These are phyloP conservation scores for Russula griseocarnosa DNA, from an alignment of 768 basidiomycete species.

Conservation along the genomic window DNA sequence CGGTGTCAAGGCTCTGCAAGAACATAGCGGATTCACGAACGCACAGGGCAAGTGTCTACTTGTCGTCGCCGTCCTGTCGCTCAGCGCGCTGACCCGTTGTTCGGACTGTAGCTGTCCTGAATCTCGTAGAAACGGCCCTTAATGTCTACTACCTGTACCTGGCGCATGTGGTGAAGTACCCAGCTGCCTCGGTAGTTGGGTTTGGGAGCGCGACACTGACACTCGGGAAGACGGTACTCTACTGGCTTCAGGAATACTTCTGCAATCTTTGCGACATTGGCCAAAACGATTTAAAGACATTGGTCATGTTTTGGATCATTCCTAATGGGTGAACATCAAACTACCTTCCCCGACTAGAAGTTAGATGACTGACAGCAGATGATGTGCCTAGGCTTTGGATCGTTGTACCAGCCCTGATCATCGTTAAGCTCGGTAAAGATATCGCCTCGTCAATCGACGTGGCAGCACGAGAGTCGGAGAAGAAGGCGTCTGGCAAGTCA, in stretches of 20 bases:
- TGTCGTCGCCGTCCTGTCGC: not conserved
- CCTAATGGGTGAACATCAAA: slow-evolving; percentile 65
- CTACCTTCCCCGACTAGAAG: not conserved
- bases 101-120: slow-evolving; percentile 59
- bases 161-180: slow-evolving; percentile 56
- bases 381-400: slow-evolving; percentile 62
- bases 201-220: slow-evolving; percentile 75
- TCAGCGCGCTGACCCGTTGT: not conserved
- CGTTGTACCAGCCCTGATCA: slow-evolving; percentile 60
- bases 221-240: slow-evolving; percentile 79
- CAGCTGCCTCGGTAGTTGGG: slow-evolving; percentile 69
- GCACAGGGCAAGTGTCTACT: slow-evolving; percentile 55
- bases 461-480: slow-evolving; percentile 32
- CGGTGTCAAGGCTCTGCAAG: slow-evolving; percentile 59
- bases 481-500: slow-evolving; percentile 36
- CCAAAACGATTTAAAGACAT: slow-evolving; percentile 56
- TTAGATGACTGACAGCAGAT: slow-evolving; percentile 13
- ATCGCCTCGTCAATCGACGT: slow-evolving; percentile 45
- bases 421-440: slow-evolving; percentile 58
- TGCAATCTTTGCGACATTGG: slow-evolving; percentile 70
- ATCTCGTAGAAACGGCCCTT: slow-evolving; percentile 72
- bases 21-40: slow-evolving; percentile 74
- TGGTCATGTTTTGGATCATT: slow-evolving; percentile 63
- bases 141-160: slow-evolving; percentile 75
- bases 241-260: slow-evolving; percentile 75